Evolutionary conservation across 768 basidiomycete genomes (phyloP).

Genomic region (Udeniomyces megalosporus): DNA sequence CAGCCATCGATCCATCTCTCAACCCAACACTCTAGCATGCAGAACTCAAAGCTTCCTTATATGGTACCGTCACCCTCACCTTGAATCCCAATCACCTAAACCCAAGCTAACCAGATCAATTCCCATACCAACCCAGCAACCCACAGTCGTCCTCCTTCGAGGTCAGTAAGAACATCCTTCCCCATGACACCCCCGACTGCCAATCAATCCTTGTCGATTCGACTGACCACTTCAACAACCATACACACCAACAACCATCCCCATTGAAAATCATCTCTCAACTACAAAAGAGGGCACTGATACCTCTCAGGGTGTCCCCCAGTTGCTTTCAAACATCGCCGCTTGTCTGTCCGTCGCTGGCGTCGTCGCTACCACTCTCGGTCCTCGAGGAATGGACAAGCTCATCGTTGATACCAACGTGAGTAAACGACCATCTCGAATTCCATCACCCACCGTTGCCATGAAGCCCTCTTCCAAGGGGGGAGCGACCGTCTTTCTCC

Average conservation of each 20-base stretch:
- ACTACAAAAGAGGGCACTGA: slow-evolving; percentile 87
- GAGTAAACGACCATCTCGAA: too few relatives aligned
- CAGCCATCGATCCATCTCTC: neutral
- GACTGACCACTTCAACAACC: too few relatives aligned
- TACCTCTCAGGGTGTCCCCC: slow-evolving; percentile 81
- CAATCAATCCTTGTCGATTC: neutral
- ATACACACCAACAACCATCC: too few relatives aligned
- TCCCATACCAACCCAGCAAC: slow-evolving; percentile 51
- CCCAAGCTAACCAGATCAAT: neutral
- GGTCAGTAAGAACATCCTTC: slow-evolving; percentile 17
- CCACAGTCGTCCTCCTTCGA: slow-evolving; percentile 84
- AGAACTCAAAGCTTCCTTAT: slow-evolving; percentile 10
- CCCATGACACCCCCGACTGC: neutral
- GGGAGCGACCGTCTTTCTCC: too few relatives aligned
- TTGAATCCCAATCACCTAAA: too few relatives aligned
- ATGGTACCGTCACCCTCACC: too few relatives aligned
- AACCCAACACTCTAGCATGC: neutral
- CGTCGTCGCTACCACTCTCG: slow-evolving; percentile 86
- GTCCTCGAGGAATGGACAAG: slow-evolving; percentile 98
- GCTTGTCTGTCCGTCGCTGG: slow-evolving; percentile 87
- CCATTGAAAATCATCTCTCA: too few relatives aligned
- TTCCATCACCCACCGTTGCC: too few relatives aligned
- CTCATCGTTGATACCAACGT: slow-evolving; percentile 31
- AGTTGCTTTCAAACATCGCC: slow-evolving; percentile 85
- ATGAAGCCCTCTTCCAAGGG: too few relatives aligned